These are phyloP conservation scores for Calonectria henricotiae DNA, from an alignment of 2,329 filamentous ascomycete species.

Conservation along the genomic window DNA sequence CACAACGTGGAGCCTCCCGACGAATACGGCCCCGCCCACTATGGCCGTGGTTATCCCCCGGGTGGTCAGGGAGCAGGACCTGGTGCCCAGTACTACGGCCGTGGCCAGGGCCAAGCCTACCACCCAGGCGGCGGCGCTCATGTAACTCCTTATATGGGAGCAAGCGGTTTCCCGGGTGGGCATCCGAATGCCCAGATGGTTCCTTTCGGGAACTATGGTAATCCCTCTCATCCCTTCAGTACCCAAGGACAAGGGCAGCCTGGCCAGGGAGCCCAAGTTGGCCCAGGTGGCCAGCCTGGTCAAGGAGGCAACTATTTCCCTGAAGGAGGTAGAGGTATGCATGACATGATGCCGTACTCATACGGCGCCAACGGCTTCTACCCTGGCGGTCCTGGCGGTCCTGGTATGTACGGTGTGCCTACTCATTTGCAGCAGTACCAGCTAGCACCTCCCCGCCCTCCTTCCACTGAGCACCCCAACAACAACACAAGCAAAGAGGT, in stretches of 20 bases:
- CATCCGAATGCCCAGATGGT: conserved; percentile 65
- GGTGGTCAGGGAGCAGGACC: conserved; percentile 34
- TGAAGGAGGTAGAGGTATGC: conserved; percentile 59
- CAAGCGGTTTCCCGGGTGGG: conserved; percentile 52
- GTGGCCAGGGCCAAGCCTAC: conserved; percentile 59
- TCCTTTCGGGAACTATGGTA: conserved; percentile 60
- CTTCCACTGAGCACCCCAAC: conserved; percentile 62
- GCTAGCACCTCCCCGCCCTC: conserved; percentile 60
- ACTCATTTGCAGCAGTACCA: conserved; percentile 62
- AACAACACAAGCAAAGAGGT: conserved; percentile 60
- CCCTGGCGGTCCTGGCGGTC: conserved; percentile 47
- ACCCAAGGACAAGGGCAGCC: conserved; percentile 56
- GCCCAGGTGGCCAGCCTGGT: conserved; percentile 4
- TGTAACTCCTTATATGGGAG: conserved; percentile 59
- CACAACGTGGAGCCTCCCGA: conserved; percentile 78
- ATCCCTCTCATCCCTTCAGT: conserved; percentile 62
- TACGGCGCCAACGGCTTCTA: conserved; percentile 55
- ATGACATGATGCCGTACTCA: conserved; percentile 70
- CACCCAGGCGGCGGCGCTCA: conserved; percentile 62
- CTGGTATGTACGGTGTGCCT: conserved; percentile 50
- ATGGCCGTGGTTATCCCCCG: conserved; percentile 59
- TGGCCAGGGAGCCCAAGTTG: conserved; percentile 33
- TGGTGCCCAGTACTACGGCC: conserved; percentile 52
- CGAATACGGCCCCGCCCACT: conserved; percentile 67
- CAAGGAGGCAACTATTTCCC: conserved; percentile 58